Evolutionary conservation across 2,329 filamentous ascomycete genomes (phyloP).

Genomic region (Incumbomyces lentus): DNA sequence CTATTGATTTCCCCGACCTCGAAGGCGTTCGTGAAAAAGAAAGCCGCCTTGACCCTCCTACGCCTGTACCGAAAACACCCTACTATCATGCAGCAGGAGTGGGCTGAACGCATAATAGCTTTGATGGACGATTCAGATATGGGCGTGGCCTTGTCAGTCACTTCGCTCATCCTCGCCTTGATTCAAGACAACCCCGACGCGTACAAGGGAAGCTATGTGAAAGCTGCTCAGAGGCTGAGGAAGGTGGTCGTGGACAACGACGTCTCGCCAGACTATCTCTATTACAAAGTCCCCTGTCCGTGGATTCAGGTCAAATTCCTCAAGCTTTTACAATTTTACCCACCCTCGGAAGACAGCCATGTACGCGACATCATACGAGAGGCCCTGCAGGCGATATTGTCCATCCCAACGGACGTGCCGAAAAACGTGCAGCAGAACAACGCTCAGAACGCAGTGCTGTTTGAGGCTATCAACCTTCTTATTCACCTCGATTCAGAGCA

Average conservation of each 20-base stretch:
- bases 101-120: conserved; percentile 97
- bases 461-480: conserved; percentile 96
- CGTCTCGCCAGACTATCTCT: conserved; percentile 81
- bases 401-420: conserved; percentile 80
- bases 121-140: conserved; percentile 94
- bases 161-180: conserved; percentile 86
- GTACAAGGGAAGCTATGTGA: conserved; percentile 89
- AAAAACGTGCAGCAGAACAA: conserved; percentile 99
- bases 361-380: conserved; percentile 85
- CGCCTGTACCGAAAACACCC: conserved; percentile 91
- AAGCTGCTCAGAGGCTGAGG: conserved; percentile 81
- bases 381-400: conserved; percentile 80
- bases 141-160: conserved; percentile 88
- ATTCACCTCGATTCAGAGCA: conserved; percentile 96
- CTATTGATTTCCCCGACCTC: conserved; percentile 88
- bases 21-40: conserved; percentile 98
- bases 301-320: conserved; percentile 97
- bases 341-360: conserved; percentile 88
- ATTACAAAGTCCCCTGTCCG: conserved; percentile 98
- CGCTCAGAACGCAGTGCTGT: conserved; percentile 92
- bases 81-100: conserved; percentile 87
- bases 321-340: conserved; percentile 87
- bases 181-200: conserved; percentile 90
- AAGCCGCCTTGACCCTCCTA: conserved; percentile 85
- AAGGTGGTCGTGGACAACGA: conserved; percentile 84